Conservation (phyloP, 768 basidiomycete species). For the Piloderma croceum region DNA sequence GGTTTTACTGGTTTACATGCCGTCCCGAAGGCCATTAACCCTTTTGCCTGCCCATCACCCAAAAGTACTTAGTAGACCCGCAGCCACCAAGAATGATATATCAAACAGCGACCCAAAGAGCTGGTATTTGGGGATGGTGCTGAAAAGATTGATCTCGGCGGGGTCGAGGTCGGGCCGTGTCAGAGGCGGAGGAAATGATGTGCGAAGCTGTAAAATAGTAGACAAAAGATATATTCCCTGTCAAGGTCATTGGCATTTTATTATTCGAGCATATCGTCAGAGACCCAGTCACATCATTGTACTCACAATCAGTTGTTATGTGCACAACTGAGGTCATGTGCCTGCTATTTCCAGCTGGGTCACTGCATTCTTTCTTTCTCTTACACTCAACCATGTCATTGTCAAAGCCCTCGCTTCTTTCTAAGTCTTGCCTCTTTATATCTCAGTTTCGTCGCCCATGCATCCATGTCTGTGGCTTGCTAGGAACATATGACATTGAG, state of each 20-base stretch:
- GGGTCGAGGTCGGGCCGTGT: slow-evolving; percentile 13
- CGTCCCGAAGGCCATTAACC: slow-evolving; percentile 34
- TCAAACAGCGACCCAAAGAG: slow-evolving; percentile 74
- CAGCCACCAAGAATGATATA: slow-evolving; percentile 62
- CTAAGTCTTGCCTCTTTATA: too few species aligned
- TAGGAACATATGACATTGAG: too few species aligned
- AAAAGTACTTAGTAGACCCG: slow-evolving; percentile 38
- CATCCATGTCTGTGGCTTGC: too few species aligned
- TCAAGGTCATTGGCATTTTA: slow-evolving; percentile 1
- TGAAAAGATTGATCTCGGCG: slow-evolving; percentile 48
- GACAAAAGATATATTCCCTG: slow-evolving; percentile 82
- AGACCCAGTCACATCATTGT: slow-evolving; percentile 1
- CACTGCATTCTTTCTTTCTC: too few species aligned
- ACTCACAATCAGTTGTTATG: slow-evolving; percentile 77
- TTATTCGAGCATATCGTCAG: neutral
- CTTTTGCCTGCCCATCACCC: slow-evolving; percentile 53
- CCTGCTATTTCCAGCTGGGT: too few species aligned
- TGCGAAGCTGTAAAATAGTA: slow-evolving; percentile 76
- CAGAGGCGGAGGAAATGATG: slow-evolving; percentile 67
- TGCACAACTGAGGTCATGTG: too few species aligned
- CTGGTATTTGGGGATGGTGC: slow-evolving; percentile 67
- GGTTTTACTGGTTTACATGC: too few species aligned
- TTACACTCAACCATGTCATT: too few species aligned
- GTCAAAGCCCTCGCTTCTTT: too few species aligned
- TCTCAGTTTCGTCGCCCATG: too few species aligned